Conservation (phyloP, 208 protist genomes). For the Acanthamoeba triangularis region DNA sequence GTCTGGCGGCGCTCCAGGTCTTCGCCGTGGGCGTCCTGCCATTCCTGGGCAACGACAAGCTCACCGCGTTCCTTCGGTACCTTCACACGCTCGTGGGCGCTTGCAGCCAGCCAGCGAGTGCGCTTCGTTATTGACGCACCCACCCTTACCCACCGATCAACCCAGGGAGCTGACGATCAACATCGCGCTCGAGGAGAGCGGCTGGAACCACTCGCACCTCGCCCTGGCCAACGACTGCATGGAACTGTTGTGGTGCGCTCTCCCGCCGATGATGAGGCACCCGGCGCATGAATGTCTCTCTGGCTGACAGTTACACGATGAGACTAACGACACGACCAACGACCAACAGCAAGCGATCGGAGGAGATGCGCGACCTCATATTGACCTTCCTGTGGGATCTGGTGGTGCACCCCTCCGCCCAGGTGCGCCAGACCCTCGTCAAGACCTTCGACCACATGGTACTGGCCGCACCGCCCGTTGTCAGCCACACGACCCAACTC, state of each 20-base stretch:
- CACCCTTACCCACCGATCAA: neutral
- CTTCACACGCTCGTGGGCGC: neutral
- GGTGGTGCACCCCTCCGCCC: slow-evolving; percentile 60
- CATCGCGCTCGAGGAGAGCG: slow-evolving; percentile 37
- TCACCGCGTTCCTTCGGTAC: slow-evolving; percentile 8
- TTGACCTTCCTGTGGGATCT: slow-evolving; percentile 63
- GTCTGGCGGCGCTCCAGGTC: slow-evolving; percentile 25
- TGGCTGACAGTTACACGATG: neutral
- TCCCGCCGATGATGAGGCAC: neutral
- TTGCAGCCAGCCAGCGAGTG: too few species aligned
- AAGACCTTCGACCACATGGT: slow-evolving; percentile 59
- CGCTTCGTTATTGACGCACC: too few species aligned
- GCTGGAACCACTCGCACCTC: slow-evolving; percentile 63
- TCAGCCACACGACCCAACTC: neutral
- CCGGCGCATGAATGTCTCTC: neutral
- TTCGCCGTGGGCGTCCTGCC: slow-evolving; percentile 71
- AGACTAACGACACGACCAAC: neutral
- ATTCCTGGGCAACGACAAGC: slow-evolving; percentile 35
- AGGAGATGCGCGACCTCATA: neutral
- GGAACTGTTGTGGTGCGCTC: slow-evolving; percentile 36
- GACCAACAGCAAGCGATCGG: slow-evolving; percentile 37
- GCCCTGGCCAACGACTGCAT: slow-evolving; percentile 21
- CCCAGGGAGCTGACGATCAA: slow-evolving; percentile 53
- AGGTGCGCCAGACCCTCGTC: slow-evolving; percentile 36
- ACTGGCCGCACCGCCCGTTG: neutral